Evolutionary conservation across 1,139 yeast species (phyloP), one percentile per base, ranked within the genome.

Genomic region (Sugiyamaella grinbergsii): DNA sequence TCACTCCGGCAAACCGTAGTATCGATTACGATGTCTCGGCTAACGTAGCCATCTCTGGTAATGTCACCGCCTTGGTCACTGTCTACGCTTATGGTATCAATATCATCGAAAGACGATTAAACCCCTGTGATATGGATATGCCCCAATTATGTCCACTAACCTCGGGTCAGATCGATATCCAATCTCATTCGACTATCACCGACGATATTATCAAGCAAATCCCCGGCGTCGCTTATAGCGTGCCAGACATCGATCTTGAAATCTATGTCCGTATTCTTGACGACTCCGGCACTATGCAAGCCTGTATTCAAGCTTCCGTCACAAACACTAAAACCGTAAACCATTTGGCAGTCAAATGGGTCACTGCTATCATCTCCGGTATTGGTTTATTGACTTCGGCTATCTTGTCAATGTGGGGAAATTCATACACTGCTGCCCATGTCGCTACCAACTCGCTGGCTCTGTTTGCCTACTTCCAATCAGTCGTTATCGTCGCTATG

Each of bases 201-300:
- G 50, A 62, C 2, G 68, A 70, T 45, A 68, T 84, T 52, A 73
- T 81, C 5, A 65, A 70, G 11, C 69, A 77, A 50, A 80, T 93
- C 57, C 98, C 98, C 1, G 79, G 83, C 8, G 73, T 93, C 31
- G 97, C 96, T 1, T 93, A 81, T 71, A 83, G 90, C 3, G 81
- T 93, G 42, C 99, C 99, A 0, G 96, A 93, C 68, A 75, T 94
- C 61, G 99, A 93, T 66, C 97, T 96, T n/a, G 81, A 87, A 60
- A 96, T 88, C 39, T 76, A 84, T 60, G 93, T 91, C 42, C 69
- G 80, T 24, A 82, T 85, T 26, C 78, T 76, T 62, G 79, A 79
- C 46, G 63, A 66, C 37, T 42, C 56, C 13, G 49, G 54, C 28
- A 71, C 70, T 5, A 77, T 81, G 36, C 71, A 89, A 54, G 98